Base-by-base conservation (phyloP, 2,329 filamentous ascomycete species). In the Calonectria multiphialidica region DNA sequence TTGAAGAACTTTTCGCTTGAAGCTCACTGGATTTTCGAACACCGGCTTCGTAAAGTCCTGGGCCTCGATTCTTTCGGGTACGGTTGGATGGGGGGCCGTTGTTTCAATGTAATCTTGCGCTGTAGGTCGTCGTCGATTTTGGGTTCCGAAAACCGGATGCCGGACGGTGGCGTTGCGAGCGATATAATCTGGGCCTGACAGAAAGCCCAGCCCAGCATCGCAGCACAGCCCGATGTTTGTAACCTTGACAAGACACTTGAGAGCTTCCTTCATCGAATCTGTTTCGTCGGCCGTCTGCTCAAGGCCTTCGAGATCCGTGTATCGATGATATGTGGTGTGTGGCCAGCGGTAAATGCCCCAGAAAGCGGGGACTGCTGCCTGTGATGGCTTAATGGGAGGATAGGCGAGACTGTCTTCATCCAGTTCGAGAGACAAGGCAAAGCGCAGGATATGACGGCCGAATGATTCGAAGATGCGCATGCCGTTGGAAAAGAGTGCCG, bases 371-470 rank as follows among this genome's bases (percentile, higher is more conserved):
- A 91, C 83, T 28, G 86, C 85, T 74, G 91, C 86, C 40, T 91
- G 89, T 8, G 86, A 83, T 6, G 85, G 84, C 77, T 93, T 93
- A n/a, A 86, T 77, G 1, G 89, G 90, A 9, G 91, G 90, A 28
- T 84, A 82, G 15, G 84, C 82, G 13, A 89, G 79, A 16, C 82
- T 83, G 45, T 82, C 81, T 78, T 93, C 90, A 68, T 90, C 88
- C n/a, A 94, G 86, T 77, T 94, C 92, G 72, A 94, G 91, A 28
- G 91, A 91, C 79, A 95, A 89, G 6, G 91, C 93, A 77, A 93
- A 93, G 66, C 88, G 88, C 33, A 85, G 84, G 68, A 94, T 92
- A 67, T 90, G 87, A 35, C 84, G 83, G 13, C 90, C 90, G 80
- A 93, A 92, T 18, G 88, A 87, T 75, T 90, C 82, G 75, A 93